Evolutionary conservation across 148 eudicot species (phyloP).

Genomic region (Selenicereus undatus): DNA sequence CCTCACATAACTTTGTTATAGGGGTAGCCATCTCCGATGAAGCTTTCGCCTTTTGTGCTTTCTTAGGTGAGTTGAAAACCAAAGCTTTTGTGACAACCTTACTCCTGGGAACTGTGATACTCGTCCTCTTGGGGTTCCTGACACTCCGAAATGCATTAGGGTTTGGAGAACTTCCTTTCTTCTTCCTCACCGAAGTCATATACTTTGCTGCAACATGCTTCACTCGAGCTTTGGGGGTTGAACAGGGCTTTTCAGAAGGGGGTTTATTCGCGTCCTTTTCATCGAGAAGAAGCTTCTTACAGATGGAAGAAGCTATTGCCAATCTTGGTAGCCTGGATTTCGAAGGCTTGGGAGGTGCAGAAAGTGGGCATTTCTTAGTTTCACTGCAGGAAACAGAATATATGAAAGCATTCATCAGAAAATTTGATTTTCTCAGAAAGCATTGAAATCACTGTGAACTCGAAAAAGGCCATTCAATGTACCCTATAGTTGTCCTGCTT

Average conservation of each 20-base stretch:
- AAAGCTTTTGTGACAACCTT: slow-evolving; percentile 51
- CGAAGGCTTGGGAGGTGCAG: slow-evolving; percentile 89
- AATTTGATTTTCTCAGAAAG: neutral
- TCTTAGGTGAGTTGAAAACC: slow-evolving; percentile 64
- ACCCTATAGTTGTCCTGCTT: slow-evolving; percentile 49
- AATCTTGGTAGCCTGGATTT: slow-evolving; percentile 57
- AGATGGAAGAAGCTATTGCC: slow-evolving; percentile 53
- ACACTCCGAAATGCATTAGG: slow-evolving; percentile 56
- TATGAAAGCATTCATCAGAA: neutral
- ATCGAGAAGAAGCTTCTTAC: slow-evolving; percentile 35
- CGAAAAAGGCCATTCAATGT: neutral
- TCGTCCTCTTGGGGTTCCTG: slow-evolving; percentile 44
- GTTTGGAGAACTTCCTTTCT: slow-evolving; percentile 33
- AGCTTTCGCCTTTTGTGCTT: slow-evolving; percentile 38
- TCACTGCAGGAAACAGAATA: slow-evolving; percentile 30
- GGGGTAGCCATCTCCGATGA: slow-evolving; percentile 54
- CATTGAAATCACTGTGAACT: neutral
- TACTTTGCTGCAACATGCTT: slow-evolving; percentile 92
- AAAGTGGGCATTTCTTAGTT: slow-evolving; percentile 55
- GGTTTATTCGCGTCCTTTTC: slow-evolving; percentile 27
- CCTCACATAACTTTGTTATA: slow-evolving; percentile 54
- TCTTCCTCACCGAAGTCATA: slow-evolving; percentile 78
- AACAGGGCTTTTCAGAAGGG: slow-evolving; percentile 30
- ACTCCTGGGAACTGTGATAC: slow-evolving; percentile 35
- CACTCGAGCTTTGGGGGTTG: slow-evolving; percentile 54